Conservation (phyloP, 192 early-diverging fungal species). For the Umbelopsis isabellina region DNA sequence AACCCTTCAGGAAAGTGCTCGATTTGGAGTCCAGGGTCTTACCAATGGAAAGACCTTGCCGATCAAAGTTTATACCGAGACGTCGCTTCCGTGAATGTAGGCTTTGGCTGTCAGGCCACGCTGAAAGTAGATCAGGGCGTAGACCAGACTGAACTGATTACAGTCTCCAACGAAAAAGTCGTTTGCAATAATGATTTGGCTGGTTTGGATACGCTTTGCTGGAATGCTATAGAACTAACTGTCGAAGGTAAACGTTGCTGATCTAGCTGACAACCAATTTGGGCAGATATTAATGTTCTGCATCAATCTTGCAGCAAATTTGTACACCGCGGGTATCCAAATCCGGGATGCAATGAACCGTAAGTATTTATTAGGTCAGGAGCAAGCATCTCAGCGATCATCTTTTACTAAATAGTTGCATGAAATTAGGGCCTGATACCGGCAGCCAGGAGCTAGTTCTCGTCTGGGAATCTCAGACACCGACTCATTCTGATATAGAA, state of each 20-base stretch:
- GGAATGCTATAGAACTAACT: conserved; percentile 2
- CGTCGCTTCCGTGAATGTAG: conserved; percentile 26
- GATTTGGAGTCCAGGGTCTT: conserved; percentile 16
- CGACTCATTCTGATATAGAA: background rate
- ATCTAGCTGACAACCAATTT: no score
- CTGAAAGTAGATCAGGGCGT: conserved; percentile 10
- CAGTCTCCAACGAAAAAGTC: background rate
- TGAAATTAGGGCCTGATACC: background rate
- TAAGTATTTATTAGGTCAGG: background rate
- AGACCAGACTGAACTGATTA: background rate
- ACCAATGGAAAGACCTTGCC: conserved; percentile 9
- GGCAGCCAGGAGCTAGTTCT: background rate
- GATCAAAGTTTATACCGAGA: conserved; percentile 27
- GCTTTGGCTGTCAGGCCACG: conserved; percentile 11
- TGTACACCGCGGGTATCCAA: conserved; percentile 1
- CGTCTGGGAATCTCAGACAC: background rate
- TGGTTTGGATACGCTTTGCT: conserved; percentile 9
- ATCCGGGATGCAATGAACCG: background rate
- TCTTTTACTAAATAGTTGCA: no score
- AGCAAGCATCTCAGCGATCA: no score
- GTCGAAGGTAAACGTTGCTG: background rate
- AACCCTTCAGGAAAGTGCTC: conserved; percentile 29
- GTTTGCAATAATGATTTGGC: background rate
- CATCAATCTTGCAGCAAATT: conserved; percentile 7
- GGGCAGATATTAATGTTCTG: background rate